Evolutionary conservation across 805 yeast species (phyloP).

Genomic region (Metschnikowia proteae): DNA sequence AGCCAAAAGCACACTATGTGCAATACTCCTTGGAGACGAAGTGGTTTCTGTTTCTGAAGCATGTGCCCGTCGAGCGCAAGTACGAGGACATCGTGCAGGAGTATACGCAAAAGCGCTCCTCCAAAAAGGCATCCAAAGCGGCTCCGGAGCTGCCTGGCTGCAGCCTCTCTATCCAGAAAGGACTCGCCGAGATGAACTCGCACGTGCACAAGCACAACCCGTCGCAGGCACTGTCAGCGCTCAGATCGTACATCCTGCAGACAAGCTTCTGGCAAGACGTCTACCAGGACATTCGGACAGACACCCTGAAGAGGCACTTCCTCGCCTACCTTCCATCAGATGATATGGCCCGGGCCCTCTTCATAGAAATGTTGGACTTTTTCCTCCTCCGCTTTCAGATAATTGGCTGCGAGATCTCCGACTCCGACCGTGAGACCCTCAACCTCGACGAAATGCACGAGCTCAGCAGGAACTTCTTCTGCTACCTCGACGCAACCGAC

Average conservation of each 20-base stretch:
- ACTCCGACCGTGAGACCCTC: conserved; percentile 1
- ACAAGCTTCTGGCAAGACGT: conserved; percentile 14
- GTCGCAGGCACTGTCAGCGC: background rate
- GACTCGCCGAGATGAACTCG: background rate
- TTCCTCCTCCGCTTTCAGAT: conserved; percentile 10
- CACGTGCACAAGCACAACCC: background rate
- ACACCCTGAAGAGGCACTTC: conserved; percentile 1
- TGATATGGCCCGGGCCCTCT: conserved; percentile 6
- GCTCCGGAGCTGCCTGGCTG: background rate
- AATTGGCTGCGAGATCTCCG: conserved; percentile 8
- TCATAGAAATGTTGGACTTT: conserved; percentile 10
- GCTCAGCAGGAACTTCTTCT: conserved; percentile 7
- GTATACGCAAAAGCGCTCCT: background rate
- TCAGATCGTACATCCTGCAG: conserved; percentile 1
- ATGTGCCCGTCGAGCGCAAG: conserved; percentile 1
- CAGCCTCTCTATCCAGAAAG: background rate
- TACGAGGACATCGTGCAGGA: background rate
- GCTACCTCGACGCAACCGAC: conserved; percentile 8
- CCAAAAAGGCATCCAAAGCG: background rate
- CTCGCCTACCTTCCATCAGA: conserved; percentile 11
- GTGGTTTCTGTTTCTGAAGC: background rate
- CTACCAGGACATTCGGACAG: conserved; percentile 14
- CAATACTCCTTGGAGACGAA: background rate
- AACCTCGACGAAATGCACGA: conserved; percentile 12
- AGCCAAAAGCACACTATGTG: conserved; percentile 4